Evolutionary conservation across 495 filamentous ascomycete genomes (phyloP), one percentile per base, ranked within the genome.

Genomic region (Penicillium antarcticum): DNA sequence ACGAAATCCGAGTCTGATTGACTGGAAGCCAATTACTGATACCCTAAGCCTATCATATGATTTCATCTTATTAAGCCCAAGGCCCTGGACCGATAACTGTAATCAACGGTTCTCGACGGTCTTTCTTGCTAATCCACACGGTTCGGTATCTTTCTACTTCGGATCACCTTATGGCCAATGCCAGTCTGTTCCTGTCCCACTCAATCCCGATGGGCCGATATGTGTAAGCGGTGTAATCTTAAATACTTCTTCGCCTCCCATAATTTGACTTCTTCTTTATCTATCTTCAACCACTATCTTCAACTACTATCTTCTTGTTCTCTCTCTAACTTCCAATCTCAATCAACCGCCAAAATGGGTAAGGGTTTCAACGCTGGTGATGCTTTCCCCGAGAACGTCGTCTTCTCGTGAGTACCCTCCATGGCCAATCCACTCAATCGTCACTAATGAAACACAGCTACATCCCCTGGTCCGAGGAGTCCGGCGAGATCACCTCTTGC

Each of bases 351-450:
- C 52, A 52, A 49, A 51, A 35, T 43, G 39, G 41, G 26, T 48
- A 43, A 42, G 89, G 68, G 87, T 71, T 80, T 92, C 71, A 84
- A 89, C 62, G 76, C 81, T 61, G 92, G 91, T 64, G 88, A 95
- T 67, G 77, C 76, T 66, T 95, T 97, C 79, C 92, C 92, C 62
- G 62, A 79, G 47, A 87, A 78, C 55, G 88, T 95, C 14, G 73
- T 74, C 57, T 96, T 96, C 74, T 74, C 77, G 85, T 87, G 70
- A 58, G 81, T 75, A 10, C 47, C 8, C 18, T 10, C 24, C 34
- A 33, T 45, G 42, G 48, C 56, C 47, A 50, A 53, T 36, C n/a
- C n/a, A n/a, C n/a, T n/a, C n/a, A n/a, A n/a, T n/a, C n/a, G n/a
- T n/a, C 35, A 53, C 42, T 55, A 46, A 58, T 46, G 9, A 23